Conservation (phyloP, 306 rosid genomes). For the Adenanthera pavonina region DNA sequence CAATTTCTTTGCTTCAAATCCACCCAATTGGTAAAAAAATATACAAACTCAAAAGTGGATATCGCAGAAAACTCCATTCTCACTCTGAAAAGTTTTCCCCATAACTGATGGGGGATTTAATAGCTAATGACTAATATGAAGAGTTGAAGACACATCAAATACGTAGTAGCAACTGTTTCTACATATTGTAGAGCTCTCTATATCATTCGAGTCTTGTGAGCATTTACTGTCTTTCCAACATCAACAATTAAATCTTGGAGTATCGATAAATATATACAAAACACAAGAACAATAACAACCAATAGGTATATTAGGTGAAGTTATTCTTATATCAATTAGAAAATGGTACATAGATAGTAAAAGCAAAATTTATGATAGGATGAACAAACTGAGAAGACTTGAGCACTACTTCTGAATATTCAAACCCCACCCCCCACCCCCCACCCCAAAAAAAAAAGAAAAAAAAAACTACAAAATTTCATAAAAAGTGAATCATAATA, state of each 20-base stretch:
- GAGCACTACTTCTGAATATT: neutral
- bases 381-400: neutral
- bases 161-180: neutral
- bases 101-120: neutral
- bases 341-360: neutral
- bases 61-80: neutral
- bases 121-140: neutral
- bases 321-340: neutral
- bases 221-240: neutral
- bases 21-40: neutral
- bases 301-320: neutral
- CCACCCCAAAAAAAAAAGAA: neutral
- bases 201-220: neutral
- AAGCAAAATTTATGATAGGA: neutral
- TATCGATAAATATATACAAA: neutral
- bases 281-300: neutral
- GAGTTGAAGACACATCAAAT: neutral
- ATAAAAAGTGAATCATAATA: neutral
- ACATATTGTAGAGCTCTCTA: neutral
- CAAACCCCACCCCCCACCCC: too few species aligned
- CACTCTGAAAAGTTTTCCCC: neutral
- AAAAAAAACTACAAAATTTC: neutral
- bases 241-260: neutral
- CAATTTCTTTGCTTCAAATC: neutral
- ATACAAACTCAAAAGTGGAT: neutral